Evolutionary conservation across 129 eudicot species (phyloP).

Genomic region (Artemisia annua): DNA sequence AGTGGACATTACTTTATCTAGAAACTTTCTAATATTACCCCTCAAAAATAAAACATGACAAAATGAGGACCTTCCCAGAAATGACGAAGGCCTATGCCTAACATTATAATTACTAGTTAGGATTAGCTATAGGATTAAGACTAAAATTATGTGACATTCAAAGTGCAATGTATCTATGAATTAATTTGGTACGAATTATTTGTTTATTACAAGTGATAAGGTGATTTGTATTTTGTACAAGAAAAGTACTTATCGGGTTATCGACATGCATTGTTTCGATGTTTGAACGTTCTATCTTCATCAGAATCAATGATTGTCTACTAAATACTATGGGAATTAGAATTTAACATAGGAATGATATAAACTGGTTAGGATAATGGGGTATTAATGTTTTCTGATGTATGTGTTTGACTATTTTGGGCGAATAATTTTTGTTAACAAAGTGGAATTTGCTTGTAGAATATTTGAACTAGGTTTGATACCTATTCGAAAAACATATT

Average conservation of each 20-base stretch:
- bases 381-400: too few species aligned
- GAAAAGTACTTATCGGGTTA: not conserved
- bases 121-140: conserved; percentile 9
- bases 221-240: not conserved
- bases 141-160: not conserved
- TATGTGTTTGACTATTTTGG: too few species aligned
- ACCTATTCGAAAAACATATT: too few species aligned
- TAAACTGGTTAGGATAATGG: too few species aligned
- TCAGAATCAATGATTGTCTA: too few species aligned
- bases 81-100: not conserved
- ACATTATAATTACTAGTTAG: not conserved
- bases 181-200: not conserved
- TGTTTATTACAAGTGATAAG: conserved; percentile 17
- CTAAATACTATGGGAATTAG: too few species aligned
- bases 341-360: too few species aligned
- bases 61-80: conserved; percentile 19
- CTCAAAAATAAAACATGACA: conserved; percentile 3
- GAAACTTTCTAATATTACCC: conserved; percentile 11
- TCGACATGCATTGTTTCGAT: not conserved
- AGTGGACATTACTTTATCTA: conserved; percentile 13
- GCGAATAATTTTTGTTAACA: too few species aligned
- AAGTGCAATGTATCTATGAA: conserved; percentile 24
- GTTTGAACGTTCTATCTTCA: too few species aligned
- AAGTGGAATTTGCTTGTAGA: too few species aligned
- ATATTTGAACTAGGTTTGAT: too few species aligned